phyloP scores from a whole-genome alignment of 129 eudicot genomes.

The Pseudognaphalium luteoalbum region DNA sequence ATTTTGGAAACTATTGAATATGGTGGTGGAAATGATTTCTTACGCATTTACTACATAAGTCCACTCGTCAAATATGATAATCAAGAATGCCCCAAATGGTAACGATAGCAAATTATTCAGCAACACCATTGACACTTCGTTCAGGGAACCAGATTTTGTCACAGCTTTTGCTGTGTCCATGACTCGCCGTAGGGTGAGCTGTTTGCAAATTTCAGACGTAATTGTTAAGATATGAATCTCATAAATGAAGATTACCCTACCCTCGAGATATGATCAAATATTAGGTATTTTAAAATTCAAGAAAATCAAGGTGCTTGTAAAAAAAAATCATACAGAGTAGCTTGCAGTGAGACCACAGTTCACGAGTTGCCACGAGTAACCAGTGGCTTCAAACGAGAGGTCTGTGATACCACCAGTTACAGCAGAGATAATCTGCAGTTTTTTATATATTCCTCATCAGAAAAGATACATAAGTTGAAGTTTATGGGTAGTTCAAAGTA shows the following conservation, averaged over 20 bases:
- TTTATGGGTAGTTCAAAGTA: neutral
- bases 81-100: slow-evolving; percentile 67
- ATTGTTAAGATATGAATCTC: neutral
- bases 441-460: neutral
- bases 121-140: slow-evolving; percentile 83
- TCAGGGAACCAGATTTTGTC: slow-evolving; percentile 76
- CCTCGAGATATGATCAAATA: neutral
- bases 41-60: slow-evolving; percentile 58
- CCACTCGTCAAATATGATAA: slow-evolving; percentile 71
- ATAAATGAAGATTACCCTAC: neutral
- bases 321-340: slow-evolving; percentile 62
- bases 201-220: slow-evolving; percentile 26
- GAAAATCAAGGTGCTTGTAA: neutral
- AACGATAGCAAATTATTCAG: slow-evolving; percentile 66
- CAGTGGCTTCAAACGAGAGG: slow-evolving; percentile 63
- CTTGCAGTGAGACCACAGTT: slow-evolving; percentile 80
- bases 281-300: neutral
- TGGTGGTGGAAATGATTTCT: slow-evolving; percentile 22
- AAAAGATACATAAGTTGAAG: slow-evolving; percentile 2
- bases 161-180: slow-evolving; percentile 75
- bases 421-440: slow-evolving; percentile 73
- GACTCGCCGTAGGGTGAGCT: slow-evolving; percentile 72
- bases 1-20: neutral
- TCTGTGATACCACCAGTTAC: slow-evolving; percentile 80
- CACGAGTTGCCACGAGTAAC: slow-evolving; percentile 68